Evolutionary conservation across 176 grass and related monocot species (phyloP).

Genomic region (Poa pratensis): DNA sequence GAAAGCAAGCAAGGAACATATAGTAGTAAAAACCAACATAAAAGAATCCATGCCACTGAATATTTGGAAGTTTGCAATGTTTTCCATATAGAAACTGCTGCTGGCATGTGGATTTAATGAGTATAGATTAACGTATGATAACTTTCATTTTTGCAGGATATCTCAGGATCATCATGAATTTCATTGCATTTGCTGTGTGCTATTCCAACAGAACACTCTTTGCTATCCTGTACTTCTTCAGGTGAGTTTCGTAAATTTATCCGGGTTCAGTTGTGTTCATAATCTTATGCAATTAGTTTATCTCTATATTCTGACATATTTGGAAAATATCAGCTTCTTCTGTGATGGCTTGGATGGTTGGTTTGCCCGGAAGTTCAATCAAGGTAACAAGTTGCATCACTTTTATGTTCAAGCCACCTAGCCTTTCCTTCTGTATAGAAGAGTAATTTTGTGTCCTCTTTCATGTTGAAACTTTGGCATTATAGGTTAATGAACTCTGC

Average conservation of each 20-base stretch:
- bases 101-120: background rate
- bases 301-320: slow-evolving; percentile 38
- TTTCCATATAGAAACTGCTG: slow-evolving; percentile 5
- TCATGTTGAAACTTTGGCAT: background rate
- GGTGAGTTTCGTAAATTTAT: slow-evolving; percentile 44
- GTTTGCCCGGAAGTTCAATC: slow-evolving; percentile 78
- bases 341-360: slow-evolving; percentile 79
- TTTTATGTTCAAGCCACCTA: background rate
- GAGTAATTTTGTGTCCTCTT: background rate
- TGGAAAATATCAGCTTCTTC: slow-evolving; percentile 60
- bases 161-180: slow-evolving; percentile 91
- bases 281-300: background rate
- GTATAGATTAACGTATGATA: background rate
- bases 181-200: slow-evolving; percentile 78
- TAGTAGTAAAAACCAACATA: background rate
- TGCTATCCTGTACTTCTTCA: slow-evolving; percentile 89
- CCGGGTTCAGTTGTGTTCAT: background rate
- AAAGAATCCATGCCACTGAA: background rate
- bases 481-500: slow-evolving; percentile 5
- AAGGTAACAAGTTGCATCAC: slow-evolving; percentile 51
- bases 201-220: slow-evolving; percentile 71
- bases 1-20: background rate
- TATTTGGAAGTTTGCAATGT: background rate
- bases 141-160: slow-evolving; percentile 57
- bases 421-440: background rate